Percentiles rank a stretch among this genome's conserved stretches.
Conservation (phyloP, 805 yeast genomes). For the Cyberlindnera galapagoensis region DNA sequence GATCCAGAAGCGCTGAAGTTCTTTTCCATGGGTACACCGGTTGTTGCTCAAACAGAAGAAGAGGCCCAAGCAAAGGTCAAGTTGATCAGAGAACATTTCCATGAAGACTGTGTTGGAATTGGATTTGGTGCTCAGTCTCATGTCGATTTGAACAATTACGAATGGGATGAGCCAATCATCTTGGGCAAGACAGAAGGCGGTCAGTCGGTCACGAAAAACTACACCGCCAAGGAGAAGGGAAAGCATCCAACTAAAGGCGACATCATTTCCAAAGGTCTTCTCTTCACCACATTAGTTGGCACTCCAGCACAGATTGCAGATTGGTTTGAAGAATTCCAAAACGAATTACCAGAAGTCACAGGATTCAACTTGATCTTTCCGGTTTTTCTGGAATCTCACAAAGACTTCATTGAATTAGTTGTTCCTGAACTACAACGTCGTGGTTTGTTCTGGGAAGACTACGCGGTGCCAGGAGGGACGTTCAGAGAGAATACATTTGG, state of each 20-base stretch:
- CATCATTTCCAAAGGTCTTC: conserved; percentile 29
- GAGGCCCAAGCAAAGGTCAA: conserved; percentile 28
- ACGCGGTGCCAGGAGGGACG: conserved; percentile 32
- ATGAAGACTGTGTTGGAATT: conserved; percentile 36
- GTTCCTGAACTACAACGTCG: conserved; percentile 31
- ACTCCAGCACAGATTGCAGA: conserved; percentile 34
- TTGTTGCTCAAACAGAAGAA: conserved; percentile 34
- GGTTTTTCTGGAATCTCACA: conserved; percentile 30
- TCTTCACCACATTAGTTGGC: conserved; percentile 27
- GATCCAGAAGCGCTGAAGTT: conserved; percentile 34
- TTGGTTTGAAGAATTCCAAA: conserved; percentile 33
- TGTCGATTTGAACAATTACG: conserved; percentile 30
- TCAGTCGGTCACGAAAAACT: conserved; percentile 27
- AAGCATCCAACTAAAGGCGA: conserved; percentile 21
- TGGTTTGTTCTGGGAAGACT: conserved; percentile 33
- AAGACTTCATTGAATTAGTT: conserved; percentile 31
- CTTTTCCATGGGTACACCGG: conserved; percentile 31
- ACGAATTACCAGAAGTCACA: conserved; percentile 33
- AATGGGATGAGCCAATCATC: conserved; percentile 25
- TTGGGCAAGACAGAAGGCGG: conserved; percentile 29
- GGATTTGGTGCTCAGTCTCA: conserved; percentile 42
- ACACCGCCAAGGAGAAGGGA: conserved; percentile 19
- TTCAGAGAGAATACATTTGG: conserved; percentile 32
- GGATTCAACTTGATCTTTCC: conserved; percentile 38
- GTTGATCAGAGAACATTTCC: conserved; percentile 28